Evolutionary conservation across 306 rosid species (phyloP), one percentile per base, ranked within the genome.

Genomic region (Vicia villosa): DNA sequence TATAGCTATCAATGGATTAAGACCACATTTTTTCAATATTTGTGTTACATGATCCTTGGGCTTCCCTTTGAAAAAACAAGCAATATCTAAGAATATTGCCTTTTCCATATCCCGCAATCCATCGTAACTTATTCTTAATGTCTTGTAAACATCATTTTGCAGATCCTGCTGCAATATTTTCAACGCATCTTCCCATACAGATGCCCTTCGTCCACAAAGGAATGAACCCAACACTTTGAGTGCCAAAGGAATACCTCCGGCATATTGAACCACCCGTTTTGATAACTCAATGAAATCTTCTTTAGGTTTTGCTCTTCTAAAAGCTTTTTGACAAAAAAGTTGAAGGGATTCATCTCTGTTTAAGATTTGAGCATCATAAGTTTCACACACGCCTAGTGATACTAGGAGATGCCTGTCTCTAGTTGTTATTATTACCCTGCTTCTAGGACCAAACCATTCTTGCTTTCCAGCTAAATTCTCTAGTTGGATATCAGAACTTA

Each of bases 181-280:
- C 68, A 78, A 60, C 14, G 75, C 76, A 30, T 72, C 77, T 21
- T 72, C 26, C 83, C 83, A 82, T 10, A 71, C 28, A 7, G 15
- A 17, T 47, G 37, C 13, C 10, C 10, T 47, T 67, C 69, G 30
- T 12, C 66, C 76, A 22, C 77, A 71, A 4, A 79, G 73, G 59
- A 58, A 61, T 4, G 80, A 74, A 21, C 80, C 83, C 15, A 74
- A 34, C 19, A 74, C 68, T 32, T 41, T 51, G 9, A 74, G 63
- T 10, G 76, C 78, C 73, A 79, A 62, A 42, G 83, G 81, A 79
- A 75, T 55, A 13, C 83, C 83, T 28, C 63, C 52, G 4, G 79
- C 83, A 71, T 32, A 75, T 40, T 46, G 9, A 12, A 82, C 21
- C 8, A 34, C 69, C 1, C 1, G 11, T 17, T 22, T 19, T 0